Evolutionary conservation across 108 stramenopile genomes (phyloP).

Genomic region (Skeletonema grethae): DNA sequence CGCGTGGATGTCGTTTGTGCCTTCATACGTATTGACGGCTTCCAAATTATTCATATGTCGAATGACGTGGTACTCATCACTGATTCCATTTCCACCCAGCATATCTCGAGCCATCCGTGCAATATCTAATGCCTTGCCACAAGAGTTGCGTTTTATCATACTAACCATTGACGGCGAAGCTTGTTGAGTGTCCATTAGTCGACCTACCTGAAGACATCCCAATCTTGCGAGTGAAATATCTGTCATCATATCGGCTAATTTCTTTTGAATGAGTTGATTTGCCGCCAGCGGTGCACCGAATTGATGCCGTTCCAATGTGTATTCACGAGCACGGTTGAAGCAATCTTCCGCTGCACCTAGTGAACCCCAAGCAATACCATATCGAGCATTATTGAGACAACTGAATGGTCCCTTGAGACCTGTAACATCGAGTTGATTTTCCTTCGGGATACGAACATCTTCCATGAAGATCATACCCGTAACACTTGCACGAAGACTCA

Average conservation of each 20-base stretch:
- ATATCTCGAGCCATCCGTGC: conserved; percentile 89
- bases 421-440: conserved; percentile 55
- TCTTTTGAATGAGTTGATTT: conserved; percentile 95
- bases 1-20: conserved; percentile 97
- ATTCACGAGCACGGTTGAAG: conserved; percentile 80
- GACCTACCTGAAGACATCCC: conserved; percentile 83
- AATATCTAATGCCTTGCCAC: conserved; percentile 91
- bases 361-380: conserved; percentile 94
- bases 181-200: conserved; percentile 81
- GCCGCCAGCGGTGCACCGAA: conserved; percentile 94
- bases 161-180: conserved; percentile 90
- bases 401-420: conserved; percentile 89
- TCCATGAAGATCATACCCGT: conserved; percentile 96
- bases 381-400: conserved; percentile 95
- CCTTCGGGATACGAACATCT: conserved; percentile 79
- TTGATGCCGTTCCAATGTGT: conserved; percentile 86
- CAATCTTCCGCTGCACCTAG: conserved; percentile 96
- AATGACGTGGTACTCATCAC: conserved; percentile 97
- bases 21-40: conserved; percentile 98
- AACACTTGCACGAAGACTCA: conserved; percentile 77
- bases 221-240: conserved; percentile 77
- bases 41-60: conserved; percentile 95
- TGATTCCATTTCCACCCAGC: conserved; percentile 96
- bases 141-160: conserved; percentile 93
- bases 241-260: conserved; percentile 93